These are phyloP conservation scores for Gnetum montanum DNA, from an alignment of 75 land plant genomes.

Conservation along the genomic window DNA sequence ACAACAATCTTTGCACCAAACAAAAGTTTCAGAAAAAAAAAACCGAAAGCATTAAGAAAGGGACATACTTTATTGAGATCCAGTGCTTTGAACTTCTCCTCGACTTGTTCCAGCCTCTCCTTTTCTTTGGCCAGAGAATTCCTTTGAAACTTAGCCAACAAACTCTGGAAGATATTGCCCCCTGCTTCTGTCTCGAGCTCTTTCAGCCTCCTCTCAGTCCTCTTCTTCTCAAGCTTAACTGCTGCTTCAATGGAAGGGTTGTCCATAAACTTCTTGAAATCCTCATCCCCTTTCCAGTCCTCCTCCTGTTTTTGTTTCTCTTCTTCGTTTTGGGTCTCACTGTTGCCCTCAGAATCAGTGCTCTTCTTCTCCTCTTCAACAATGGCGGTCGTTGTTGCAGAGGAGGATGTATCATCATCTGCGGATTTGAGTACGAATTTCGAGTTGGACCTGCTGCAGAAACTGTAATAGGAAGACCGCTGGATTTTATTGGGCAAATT, in stretches of 20 bases:
- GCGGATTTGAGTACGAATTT: too few species aligned
- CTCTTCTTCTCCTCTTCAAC: too few species aligned
- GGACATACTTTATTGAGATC: constrained; percentile 72
- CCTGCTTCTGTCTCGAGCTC: constrained; percentile 56
- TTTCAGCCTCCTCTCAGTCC: constrained; percentile 70
- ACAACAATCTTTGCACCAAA: too few species aligned
- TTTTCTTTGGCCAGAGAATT: constrained; percentile 57
- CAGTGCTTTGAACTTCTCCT: constrained; percentile 74
- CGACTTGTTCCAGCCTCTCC: constrained; percentile 78
- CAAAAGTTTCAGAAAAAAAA: too few species aligned
- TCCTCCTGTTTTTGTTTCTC: constrained; percentile 47
- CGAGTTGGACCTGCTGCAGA: too few species aligned
- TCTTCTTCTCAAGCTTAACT: constrained; percentile 87
- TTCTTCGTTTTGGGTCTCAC: too few species aligned
- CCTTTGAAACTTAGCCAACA: constrained; percentile 28
- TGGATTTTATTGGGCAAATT: too few species aligned
- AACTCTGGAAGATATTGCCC: constrained; percentile 37
- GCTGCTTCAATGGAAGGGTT: constrained; percentile 96
- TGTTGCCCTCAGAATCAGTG: too few species aligned
- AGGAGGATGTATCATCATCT: too few species aligned
- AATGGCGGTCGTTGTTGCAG: too few species aligned
- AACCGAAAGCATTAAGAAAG: too few species aligned
- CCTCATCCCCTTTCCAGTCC: constrained; percentile 91
- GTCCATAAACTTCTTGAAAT: constrained; percentile 96
- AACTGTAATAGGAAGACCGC: too few species aligned